Conservation (phyloP, 441 rosid species). For the Dalechampia spathulata region DNA sequence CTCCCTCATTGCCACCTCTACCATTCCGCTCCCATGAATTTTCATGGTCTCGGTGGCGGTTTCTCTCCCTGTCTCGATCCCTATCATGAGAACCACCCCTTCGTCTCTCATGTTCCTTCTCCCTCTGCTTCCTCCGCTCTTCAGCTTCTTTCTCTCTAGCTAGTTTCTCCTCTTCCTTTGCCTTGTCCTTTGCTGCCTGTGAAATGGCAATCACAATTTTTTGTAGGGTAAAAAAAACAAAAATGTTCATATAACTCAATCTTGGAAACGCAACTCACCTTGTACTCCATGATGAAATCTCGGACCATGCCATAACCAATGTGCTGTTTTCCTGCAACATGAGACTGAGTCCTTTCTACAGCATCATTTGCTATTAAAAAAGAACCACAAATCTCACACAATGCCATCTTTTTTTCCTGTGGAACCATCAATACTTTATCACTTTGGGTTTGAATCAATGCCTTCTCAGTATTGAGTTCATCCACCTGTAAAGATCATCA, state of each 20-base stretch:
- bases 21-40: conserved; percentile 49
- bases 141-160: conserved; percentile 82
- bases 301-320: conserved; percentile 97
- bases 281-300: conserved; percentile 74
- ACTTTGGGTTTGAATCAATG: conserved; percentile 57
- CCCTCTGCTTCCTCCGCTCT: conserved; percentile 63
- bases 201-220: conserved; percentile 17
- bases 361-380: conserved; percentile 95
- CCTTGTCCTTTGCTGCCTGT: conserved; percentile 79
- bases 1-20: conserved; percentile 49
- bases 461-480: conserved; percentile 64
- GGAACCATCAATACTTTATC: conserved; percentile 68
- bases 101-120: conserved; percentile 52
- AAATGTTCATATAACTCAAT: conserved; percentile 1
- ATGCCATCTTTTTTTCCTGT: conserved; percentile 94
- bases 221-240: conserved; percentile 6
- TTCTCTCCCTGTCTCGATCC: conserved; percentile 63
- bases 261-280: conserved; percentile 34
- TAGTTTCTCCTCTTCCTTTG: conserved; percentile 68
- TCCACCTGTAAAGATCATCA: conserved; percentile 53
- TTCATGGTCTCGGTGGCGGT: conserved; percentile 49
- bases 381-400: conserved; percentile 96
- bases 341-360: conserved; percentile 94
- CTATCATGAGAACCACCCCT: conserved; percentile 66
- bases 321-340: conserved; percentile 92